Percentiles rank a stretch among this genome's conserved stretches.
These are phyloP conservation scores for Saccharomyces eubayanus DNA, from an alignment of 805 yeast species.

Conservation along the genomic window DNA sequence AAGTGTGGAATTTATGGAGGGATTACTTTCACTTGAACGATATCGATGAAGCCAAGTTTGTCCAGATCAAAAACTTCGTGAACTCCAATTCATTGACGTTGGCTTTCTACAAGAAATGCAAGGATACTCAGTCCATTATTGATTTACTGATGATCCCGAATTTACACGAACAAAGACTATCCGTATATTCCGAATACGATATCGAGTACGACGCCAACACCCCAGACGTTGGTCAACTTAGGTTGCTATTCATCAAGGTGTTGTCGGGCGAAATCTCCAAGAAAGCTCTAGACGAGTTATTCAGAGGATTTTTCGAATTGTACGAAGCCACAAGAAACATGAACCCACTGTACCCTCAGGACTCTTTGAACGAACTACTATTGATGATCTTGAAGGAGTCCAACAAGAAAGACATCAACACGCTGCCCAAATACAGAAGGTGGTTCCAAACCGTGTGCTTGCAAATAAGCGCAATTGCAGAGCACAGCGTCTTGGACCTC, in stretches of 20 bases:
- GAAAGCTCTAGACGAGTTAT: conserved; percentile 7
- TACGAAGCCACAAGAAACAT: conserved; percentile 9
- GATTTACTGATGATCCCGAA: conserved; percentile 3
- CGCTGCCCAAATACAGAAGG: conserved; percentile 8
- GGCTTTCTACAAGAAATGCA: conserved; percentile 1
- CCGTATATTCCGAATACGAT: background rate
- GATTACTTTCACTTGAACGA: conserved; percentile 12
- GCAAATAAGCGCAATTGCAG: conserved; percentile 3
- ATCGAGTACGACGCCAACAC: background rate
- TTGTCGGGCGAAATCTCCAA: conserved; percentile 3
- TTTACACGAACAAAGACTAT: background rate
- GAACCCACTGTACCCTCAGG: conserved; percentile 7
- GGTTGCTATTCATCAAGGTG: background rate
- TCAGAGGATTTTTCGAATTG: conserved; percentile 6
- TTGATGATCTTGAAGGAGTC: conserved; percentile 6
- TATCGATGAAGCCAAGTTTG: conserved; percentile 5
- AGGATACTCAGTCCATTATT: background rate
- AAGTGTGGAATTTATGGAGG: conserved; percentile 24
- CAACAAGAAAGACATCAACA: conserved; percentile 3
- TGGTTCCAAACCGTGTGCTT: conserved; percentile 1
- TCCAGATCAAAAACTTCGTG: conserved; percentile 7
- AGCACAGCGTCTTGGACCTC: conserved; percentile 3
- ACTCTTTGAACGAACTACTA: conserved; percentile 10
- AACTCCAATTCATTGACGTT: conserved; percentile 1
- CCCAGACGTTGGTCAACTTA: background rate